Evolutionary conservation across 257 asterid genomes (phyloP).

Genomic region (Nicotiana obtusifolia): DNA sequence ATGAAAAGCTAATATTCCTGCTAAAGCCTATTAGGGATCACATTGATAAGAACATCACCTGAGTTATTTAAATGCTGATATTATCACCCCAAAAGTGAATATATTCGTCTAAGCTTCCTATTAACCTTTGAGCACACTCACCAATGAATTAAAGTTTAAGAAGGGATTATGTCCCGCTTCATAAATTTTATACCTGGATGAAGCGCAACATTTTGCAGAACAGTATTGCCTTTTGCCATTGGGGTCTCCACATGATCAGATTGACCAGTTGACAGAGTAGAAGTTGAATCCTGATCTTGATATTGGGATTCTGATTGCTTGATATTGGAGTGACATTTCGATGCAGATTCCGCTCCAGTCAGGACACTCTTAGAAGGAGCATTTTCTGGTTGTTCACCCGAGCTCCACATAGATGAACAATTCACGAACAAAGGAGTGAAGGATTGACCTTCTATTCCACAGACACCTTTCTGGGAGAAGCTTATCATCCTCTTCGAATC

Average conservation of each 20-base stretch:
- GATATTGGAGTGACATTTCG: constrained; percentile 13
- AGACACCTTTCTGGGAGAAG: constrained; percentile 26
- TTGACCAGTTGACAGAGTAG: constrained; percentile 42
- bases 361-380: constrained; percentile 27
- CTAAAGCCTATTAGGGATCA: background rate
- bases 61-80: background rate
- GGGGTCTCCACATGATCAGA: constrained; percentile 32
- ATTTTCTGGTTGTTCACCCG: constrained; percentile 24
- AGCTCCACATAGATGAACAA: constrained; percentile 39
- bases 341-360: constrained; percentile 18
- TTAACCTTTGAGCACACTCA: background rate
- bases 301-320: constrained; percentile 34
- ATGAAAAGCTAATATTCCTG: background rate
- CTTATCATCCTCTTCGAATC: constrained; percentile 37
- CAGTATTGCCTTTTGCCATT: constrained; percentile 24
- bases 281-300: constrained; percentile 47
- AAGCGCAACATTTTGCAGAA: constrained; percentile 29
- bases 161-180: background rate
- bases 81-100: background rate
- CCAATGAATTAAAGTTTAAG: background rate
- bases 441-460: constrained; percentile 24
- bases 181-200: constrained; percentile 34
- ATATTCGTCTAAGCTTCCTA: background rate
- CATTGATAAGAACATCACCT: background rate
- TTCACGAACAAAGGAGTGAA: constrained; percentile 24